Evolutionary conservation across 495 filamentous ascomycete genomes (phyloP).

Genomic region (Lepraria neglecta): DNA sequence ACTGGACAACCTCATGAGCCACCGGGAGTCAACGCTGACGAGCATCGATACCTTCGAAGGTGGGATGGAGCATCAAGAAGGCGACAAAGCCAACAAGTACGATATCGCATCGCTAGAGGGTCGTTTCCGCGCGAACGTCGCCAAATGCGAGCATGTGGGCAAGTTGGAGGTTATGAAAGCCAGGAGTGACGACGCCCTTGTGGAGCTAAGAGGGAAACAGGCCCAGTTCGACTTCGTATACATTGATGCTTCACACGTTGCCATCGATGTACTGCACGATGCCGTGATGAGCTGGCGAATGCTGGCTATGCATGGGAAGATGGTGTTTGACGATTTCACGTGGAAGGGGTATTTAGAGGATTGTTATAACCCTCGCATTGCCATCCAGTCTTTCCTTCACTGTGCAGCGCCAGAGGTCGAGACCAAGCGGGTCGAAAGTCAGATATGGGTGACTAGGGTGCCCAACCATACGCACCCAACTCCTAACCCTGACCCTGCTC

Average conservation of each 20-base stretch:
- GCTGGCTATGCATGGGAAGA: slow-evolving; percentile 9
- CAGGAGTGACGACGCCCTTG: slow-evolving; percentile 21
- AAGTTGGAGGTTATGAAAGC: slow-evolving; percentile 22
- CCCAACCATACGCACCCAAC: slow-evolving; percentile 13
- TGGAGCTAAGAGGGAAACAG: slow-evolving; percentile 4
- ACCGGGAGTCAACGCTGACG: slow-evolving; percentile 19
- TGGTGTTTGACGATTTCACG: slow-evolving; percentile 19
- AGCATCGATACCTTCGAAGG: slow-evolving; percentile 22
- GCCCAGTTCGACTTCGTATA: slow-evolving; percentile 19
- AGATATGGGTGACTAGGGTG: slow-evolving; percentile 21
- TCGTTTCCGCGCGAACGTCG: slow-evolving; percentile 16
- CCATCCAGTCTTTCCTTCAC: slow-evolving; percentile 13
- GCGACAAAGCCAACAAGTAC: background rate
- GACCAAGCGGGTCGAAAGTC: background rate
- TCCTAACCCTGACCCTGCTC: slow-evolving; percentile 15
- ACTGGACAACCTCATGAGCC: slow-evolving; percentile 22
- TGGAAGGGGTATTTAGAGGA: slow-evolving; percentile 22
- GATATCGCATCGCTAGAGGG: slow-evolving; percentile 12
- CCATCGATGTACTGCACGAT: slow-evolving; percentile 24
- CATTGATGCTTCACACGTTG: slow-evolving; percentile 22
- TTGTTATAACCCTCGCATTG: slow-evolving; percentile 22
- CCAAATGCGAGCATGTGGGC: slow-evolving; percentile 15
- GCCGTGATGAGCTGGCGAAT: slow-evolving; percentile 19
- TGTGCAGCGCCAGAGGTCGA: slow-evolving; percentile 16
- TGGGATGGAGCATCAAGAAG: slow-evolving; percentile 21